Percentiles rank a stretch among this genome's conserved stretches.
Evolutionary conservation across 2,329 filamentous ascomycete genomes (phyloP).

Genomic region (Diplodia intermedia): DNA sequence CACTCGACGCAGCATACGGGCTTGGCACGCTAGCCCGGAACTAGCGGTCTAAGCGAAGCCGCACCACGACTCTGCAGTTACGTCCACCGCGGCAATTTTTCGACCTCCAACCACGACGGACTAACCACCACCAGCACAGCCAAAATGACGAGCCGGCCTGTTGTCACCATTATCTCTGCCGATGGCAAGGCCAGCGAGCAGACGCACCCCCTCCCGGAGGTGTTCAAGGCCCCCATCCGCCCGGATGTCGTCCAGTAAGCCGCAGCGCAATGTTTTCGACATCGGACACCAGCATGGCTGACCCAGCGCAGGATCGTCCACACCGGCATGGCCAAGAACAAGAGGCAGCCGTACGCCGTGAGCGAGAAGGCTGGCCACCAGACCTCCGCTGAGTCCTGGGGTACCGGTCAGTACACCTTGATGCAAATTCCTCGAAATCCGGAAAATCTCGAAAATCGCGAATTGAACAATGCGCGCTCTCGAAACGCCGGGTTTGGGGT

Average conservation of each 20-base stretch:
- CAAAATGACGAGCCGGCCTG: conserved; percentile 79
- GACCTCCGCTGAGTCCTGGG: conserved; percentile 99
- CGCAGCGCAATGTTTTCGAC: conserved; percentile 23
- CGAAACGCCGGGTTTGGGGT: background rate
- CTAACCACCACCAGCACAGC: conserved; percentile 35
- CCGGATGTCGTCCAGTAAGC: conserved; percentile 97
- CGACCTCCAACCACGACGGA: conserved; percentile 31
- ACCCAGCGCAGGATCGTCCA: conserved; percentile 70
- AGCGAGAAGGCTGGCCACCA: conserved; percentile 99
- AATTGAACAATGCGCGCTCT: conserved; percentile 31
- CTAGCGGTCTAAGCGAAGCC: conserved; percentile 16
- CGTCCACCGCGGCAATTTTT: conserved; percentile 24
- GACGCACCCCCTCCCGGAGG: conserved; percentile 90
- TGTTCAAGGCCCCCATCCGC: conserved; percentile 97
- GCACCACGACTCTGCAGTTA: conserved; percentile 20
- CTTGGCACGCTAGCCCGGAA: conserved; percentile 23
- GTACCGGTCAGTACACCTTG: conserved; percentile 79
- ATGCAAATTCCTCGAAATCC: conserved; percentile 36
- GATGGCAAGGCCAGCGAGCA: conserved; percentile 91
- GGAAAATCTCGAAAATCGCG: conserved; percentile 28
- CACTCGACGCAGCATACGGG: conserved; percentile 8
- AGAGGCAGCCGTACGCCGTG: conserved; percentile 98
- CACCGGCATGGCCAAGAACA: conserved; percentile 99
- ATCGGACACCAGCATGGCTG: conserved; percentile 40
- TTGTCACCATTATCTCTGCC: conserved; percentile 95